phyloP scores from a whole-genome alignment of 192 early-diverging fungal species.

The Coemansia sp. region DNA sequence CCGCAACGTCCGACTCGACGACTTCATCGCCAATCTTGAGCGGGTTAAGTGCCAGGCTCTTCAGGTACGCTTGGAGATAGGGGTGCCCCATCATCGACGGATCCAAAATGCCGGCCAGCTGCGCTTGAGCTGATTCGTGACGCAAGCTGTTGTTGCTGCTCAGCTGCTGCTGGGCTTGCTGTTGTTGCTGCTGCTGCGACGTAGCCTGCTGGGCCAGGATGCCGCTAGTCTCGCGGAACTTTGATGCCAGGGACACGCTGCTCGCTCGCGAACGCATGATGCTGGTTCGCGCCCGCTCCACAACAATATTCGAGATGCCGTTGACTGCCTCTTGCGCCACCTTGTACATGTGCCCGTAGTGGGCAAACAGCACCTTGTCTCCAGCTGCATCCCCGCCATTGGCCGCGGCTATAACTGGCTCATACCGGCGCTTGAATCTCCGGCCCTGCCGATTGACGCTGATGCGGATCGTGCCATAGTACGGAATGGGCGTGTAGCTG shows the following conservation, averaged over 20 bases:
- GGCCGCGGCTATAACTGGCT: constrained; percentile 10
- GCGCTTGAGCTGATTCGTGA: constrained; percentile 15
- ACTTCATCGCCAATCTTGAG: constrained; percentile 54
- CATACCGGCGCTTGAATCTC: constrained; percentile 19
- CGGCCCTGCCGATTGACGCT: constrained; percentile 39
- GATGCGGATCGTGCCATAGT: constrained; percentile 62
- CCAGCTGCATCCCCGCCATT: constrained; percentile 14
- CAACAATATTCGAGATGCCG: constrained; percentile 25
- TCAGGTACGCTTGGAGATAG: constrained; percentile 34
- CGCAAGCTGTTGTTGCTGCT: background rate
- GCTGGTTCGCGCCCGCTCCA: constrained; percentile 45
- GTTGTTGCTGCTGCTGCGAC: constrained; percentile 1
- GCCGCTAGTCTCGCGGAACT: constrained; percentile 18
- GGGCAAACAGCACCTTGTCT: constrained; percentile 46
- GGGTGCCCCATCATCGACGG: constrained; percentile 39
- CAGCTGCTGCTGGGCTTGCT: constrained; percentile 3
- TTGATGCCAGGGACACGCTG: constrained; percentile 43
- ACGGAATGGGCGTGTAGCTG: constrained; percentile 54
- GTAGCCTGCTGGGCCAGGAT: constrained; percentile 10
- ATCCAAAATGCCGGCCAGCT: constrained; percentile 13
- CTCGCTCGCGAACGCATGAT: constrained; percentile 50
- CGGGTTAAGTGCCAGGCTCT: constrained; percentile 29
- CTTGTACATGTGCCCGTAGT: constrained; percentile 38
- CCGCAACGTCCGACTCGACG: constrained; percentile 33
- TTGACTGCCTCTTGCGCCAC: constrained; percentile 29